These are phyloP conservation scores for Debaryomyces castellii DNA, from an alignment of 805 yeast species.

Conservation along the genomic window DNA sequence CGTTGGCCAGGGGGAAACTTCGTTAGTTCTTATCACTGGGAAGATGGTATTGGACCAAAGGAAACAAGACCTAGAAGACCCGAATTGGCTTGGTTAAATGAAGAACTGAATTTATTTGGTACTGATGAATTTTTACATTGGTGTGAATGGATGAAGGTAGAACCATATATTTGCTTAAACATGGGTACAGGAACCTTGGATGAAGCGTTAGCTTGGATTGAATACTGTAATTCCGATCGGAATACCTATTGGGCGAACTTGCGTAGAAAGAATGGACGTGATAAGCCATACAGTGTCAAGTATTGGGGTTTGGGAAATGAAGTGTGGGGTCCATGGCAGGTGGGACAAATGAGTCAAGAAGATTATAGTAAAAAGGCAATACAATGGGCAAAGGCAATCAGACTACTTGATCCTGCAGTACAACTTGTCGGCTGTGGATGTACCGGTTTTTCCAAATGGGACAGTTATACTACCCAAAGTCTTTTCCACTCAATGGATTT, in stretches of 20 bases:
- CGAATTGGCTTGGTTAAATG: slow-evolving; percentile 33
- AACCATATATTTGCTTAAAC: slow-evolving; percentile 32
- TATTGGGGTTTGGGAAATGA: slow-evolving; percentile 38
- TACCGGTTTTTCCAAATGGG: slow-evolving; percentile 29
- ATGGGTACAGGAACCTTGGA: slow-evolving; percentile 38
- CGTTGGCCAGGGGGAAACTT: slow-evolving; percentile 39
- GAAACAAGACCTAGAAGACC: slow-evolving; percentile 28
- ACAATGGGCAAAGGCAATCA: slow-evolving; percentile 36
- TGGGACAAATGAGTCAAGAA: slow-evolving; percentile 27
- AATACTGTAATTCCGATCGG: slow-evolving; percentile 28
- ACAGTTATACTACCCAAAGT: slow-evolving; percentile 21
- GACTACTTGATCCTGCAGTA: slow-evolving; percentile 25
- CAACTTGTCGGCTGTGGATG: slow-evolving; percentile 28
- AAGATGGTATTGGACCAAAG: slow-evolving; percentile 32
- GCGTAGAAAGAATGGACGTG: slow-evolving; percentile 30
- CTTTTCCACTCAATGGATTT: slow-evolving; percentile 22
- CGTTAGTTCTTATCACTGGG: slow-evolving; percentile 33
- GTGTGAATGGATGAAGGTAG: slow-evolving; percentile 26
- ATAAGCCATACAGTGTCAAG: slow-evolving; percentile 31
- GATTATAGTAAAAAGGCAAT: slow-evolving; percentile 26
- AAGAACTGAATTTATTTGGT: slow-evolving; percentile 30
- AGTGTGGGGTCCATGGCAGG: slow-evolving; percentile 37
- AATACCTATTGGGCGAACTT: slow-evolving; percentile 34
- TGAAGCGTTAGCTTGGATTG: slow-evolving; percentile 35
- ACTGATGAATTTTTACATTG: slow-evolving; percentile 36